Conservation (phyloP, 139 green algal genomes). For the Chlorella sorokiniana region DNA sequence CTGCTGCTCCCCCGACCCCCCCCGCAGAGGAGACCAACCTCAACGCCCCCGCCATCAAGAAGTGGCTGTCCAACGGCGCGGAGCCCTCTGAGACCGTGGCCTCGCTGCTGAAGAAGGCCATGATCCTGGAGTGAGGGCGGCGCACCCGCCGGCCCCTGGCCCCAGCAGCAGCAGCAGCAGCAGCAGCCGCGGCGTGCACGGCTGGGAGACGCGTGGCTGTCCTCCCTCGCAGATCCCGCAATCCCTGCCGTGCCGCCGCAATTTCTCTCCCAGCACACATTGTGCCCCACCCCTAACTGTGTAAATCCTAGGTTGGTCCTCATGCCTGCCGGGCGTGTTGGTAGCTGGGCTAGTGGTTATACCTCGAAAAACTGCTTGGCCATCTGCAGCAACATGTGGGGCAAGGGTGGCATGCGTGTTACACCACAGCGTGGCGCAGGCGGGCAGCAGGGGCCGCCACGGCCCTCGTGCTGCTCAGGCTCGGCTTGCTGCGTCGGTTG, state of each 20-base stretch:
- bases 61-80: conserved; percentile 87
- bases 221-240: not conserved
- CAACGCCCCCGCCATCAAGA: conserved; percentile 94
- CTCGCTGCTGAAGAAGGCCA: conserved; percentile 83
- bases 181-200: not conserved
- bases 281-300: not conserved
- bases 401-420: too few relatives aligned
- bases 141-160: not conserved
- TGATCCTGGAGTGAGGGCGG: conserved; percentile 49
- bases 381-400: conserved; percentile 3
- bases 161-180: not conserved
- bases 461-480: too few relatives aligned
- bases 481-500: too few relatives aligned
- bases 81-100: conserved; percentile 87
- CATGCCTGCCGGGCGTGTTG: not conserved
- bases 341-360: not conserved
- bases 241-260: too few relatives aligned
- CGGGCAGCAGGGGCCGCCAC: too few relatives aligned
- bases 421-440: too few relatives aligned
- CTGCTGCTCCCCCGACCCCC: conserved; percentile 35
- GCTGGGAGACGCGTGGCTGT: too few relatives aligned
- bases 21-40: conserved; percentile 91
- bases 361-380: conserved; percentile 22
- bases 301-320: too few relatives aligned
- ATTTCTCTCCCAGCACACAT: not conserved